Conservation (phyloP, 2,329 filamentous ascomycete species). For the Dactylellina leptospora region DNA sequence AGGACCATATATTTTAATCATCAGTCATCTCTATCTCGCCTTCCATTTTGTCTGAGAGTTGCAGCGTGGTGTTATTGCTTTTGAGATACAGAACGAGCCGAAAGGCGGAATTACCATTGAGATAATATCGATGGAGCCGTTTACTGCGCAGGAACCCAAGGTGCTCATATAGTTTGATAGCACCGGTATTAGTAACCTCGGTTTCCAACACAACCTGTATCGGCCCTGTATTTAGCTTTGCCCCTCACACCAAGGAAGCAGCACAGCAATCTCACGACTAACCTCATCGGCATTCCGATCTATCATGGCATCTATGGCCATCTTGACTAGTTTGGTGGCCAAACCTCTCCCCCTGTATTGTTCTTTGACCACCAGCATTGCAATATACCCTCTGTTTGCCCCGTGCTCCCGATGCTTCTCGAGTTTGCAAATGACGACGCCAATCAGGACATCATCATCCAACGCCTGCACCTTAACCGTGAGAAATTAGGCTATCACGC, state of each 20-base stretch:
- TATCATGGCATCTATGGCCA: slow-evolving; percentile 90
- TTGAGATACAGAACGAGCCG: slow-evolving; percentile 84
- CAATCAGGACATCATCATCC: slow-evolving; percentile 74
- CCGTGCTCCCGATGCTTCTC: slow-evolving; percentile 88
- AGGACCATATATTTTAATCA: slow-evolving; percentile 7
- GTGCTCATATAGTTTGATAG: slow-evolving; percentile 90
- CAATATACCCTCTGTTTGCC: slow-evolving; percentile 87
- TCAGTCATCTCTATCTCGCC: slow-evolving; percentile 48
- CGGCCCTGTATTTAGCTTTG: slow-evolving; percentile 12
- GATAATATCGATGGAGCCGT: slow-evolving; percentile 90
- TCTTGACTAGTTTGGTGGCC: slow-evolving; percentile 81
- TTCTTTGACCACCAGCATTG: slow-evolving; percentile 93
- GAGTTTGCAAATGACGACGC: slow-evolving; percentile 93
- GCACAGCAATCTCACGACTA: slow-evolving; percentile 44
- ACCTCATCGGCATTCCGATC: slow-evolving; percentile 83
- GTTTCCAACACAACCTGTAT: slow-evolving; percentile 85
- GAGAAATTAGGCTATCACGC: background rate
- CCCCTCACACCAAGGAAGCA: no score
- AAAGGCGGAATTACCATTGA: slow-evolving; percentile 96
- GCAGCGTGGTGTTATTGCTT: slow-evolving; percentile 41
- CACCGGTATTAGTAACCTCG: slow-evolving; percentile 88
- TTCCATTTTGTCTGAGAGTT: slow-evolving; percentile 9
- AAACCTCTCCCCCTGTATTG: slow-evolving; percentile 84
- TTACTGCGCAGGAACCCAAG: slow-evolving; percentile 93
- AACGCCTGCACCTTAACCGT: slow-evolving; percentile 66